Percentiles rank a stretch among this genome's conserved stretches.
Conservation (phyloP, 2,329 filamentous ascomycete genomes). For the Aspergillus candidus region DNA sequence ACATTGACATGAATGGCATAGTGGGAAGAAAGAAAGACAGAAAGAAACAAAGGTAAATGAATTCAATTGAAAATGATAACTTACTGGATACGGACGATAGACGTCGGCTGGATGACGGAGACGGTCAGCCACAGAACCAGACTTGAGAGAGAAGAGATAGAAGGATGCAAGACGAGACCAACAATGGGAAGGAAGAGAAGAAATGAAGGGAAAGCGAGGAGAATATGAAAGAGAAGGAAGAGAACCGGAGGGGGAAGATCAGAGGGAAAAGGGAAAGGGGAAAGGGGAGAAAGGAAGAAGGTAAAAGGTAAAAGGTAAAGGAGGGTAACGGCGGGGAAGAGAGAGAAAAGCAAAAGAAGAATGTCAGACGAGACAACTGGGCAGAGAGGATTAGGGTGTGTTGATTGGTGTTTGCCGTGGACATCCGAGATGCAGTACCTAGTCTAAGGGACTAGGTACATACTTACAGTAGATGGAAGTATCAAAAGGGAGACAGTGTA, state of each 20-base stretch:
- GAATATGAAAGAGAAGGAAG: slow-evolving; percentile 1
- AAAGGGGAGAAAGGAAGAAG: slow-evolving; percentile 2
- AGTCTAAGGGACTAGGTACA: no score
- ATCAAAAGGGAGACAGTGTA: neutral
- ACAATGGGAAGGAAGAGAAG: neutral
- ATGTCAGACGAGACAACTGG: neutral
- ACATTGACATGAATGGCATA: slow-evolving; percentile 5
- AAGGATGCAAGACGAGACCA: neutral
- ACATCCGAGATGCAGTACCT: slow-evolving; percentile 1
- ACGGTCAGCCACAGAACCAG: slow-evolving; percentile 7
- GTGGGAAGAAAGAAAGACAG: slow-evolving; percentile 2
- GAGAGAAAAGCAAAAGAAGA: neutral
- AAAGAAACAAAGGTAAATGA: slow-evolving; percentile 4
- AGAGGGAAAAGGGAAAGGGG: slow-evolving; percentile 4
- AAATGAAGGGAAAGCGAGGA: slow-evolving; percentile 3
- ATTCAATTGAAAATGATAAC: slow-evolving; percentile 18
- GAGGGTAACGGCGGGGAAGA: slow-evolving; percentile 10
- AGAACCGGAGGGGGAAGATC: neutral
- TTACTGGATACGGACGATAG: slow-evolving; percentile 44
- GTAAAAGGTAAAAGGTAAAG: slow-evolving; percentile 8
- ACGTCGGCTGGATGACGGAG: slow-evolving; percentile 36
- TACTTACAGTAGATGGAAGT: no score
- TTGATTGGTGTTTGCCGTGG: slow-evolving; percentile 1
- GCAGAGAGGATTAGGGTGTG: neutral
- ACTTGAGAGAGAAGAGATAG: neutral